A percentile compares a stretch with the other conserved stretches of the same genome.
phyloP scores from a whole-genome alignment of 1,284 basidiomycete species.

The Schizopora paradoxa region DNA sequence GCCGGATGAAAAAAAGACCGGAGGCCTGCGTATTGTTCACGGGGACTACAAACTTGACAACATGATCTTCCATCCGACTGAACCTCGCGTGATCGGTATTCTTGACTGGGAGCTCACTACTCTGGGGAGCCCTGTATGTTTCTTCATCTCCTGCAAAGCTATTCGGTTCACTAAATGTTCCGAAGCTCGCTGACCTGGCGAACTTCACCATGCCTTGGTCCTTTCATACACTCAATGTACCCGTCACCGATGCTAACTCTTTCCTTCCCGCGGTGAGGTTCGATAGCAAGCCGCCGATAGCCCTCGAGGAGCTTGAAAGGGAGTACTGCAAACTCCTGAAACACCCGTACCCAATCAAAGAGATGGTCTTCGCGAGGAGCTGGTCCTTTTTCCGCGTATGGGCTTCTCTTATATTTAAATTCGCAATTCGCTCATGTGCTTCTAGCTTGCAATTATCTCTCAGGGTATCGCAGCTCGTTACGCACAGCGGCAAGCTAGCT shows the following conservation, averaged over 20 bases:
- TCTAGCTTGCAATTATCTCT: constrained; percentile 76
- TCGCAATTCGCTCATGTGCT: not conserved
- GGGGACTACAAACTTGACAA: constrained; percentile 98
- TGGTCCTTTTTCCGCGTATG: constrained; percentile 86
- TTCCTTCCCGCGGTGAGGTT: constrained; percentile 57
- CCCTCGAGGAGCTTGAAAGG: constrained; percentile 69
- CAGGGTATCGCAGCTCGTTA: constrained; percentile 93
- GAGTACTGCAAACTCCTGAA: constrained; percentile 64
- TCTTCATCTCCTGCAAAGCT: not conserved
- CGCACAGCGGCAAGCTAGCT: constrained; percentile 82
- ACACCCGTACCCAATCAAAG: constrained; percentile 64
- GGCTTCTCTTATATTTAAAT: constrained; percentile 12
- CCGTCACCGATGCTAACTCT: constrained; percentile 20
- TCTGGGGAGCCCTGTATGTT: constrained; percentile 72
- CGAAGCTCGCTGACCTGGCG: constrained; percentile 83
- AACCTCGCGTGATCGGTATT: constrained; percentile 90
- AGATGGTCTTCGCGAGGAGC: constrained; percentile 75
- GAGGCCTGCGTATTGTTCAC: constrained; percentile 77
- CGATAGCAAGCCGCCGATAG: constrained; percentile 49
- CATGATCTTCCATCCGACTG: constrained; percentile 87
- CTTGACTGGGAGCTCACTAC: constrained; percentile 97
- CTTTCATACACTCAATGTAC: constrained; percentile 45
- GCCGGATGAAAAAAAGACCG: constrained; percentile 65
- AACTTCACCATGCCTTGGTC: constrained; percentile 87
- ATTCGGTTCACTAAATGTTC: constrained; percentile 4